Base-by-base conservation (phyloP, 2,329 filamentous ascomycete species). In the Dothideomycetes sp. region DNA sequence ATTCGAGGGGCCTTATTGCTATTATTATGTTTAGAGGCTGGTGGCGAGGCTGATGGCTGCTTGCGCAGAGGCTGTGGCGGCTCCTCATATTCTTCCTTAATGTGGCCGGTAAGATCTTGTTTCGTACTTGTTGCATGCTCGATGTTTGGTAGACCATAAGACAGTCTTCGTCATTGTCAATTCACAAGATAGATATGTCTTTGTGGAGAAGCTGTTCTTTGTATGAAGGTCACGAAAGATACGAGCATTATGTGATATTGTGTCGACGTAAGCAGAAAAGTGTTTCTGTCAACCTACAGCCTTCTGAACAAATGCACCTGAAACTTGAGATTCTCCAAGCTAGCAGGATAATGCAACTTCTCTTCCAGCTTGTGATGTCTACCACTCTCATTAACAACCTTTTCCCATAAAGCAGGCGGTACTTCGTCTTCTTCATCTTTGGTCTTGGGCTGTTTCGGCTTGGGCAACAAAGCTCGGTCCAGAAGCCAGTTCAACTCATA, bases 1-100 rank as follows among this genome's bases (percentile, higher is more conserved):
- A 7, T 51, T 56, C 29, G 43, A 41, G 9, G 51, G 53, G n/a
- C 46, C 47, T 17, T 54, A 56, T 32, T 58, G 55, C 45, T 58
- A 58, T 42, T 45, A 50, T 11, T 58, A 58, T 34, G 50, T 52
- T 33, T 56, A 47, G 24, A 31, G 14, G 9, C 18, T 29, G n/a
- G n/a, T n/a, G n/a, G n/a, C n/a, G n/a, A n/a, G n/a, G n/a, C n/a
- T n/a, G n/a, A n/a, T n/a, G n/a, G n/a, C n/a, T n/a, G n/a, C n/a
- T n/a, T n/a, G n/a, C n/a, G n/a, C n/a, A n/a, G n/a, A n/a, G n/a
- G n/a, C n/a, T n/a, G n/a, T n/a, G n/a, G n/a, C n/a, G n/a, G n/a
- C n/a, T n/a, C n/a, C n/a, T n/a, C n/a, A n/a, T n/a, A n/a, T n/a
- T n/a, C n/a, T n/a, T n/a, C n/a, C n/a, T n/a, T n/a, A n/a, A n/a